Conservation (phyloP, 805 yeast genomes). For the Hanseniaspora pseudoguilliermondii region DNA sequence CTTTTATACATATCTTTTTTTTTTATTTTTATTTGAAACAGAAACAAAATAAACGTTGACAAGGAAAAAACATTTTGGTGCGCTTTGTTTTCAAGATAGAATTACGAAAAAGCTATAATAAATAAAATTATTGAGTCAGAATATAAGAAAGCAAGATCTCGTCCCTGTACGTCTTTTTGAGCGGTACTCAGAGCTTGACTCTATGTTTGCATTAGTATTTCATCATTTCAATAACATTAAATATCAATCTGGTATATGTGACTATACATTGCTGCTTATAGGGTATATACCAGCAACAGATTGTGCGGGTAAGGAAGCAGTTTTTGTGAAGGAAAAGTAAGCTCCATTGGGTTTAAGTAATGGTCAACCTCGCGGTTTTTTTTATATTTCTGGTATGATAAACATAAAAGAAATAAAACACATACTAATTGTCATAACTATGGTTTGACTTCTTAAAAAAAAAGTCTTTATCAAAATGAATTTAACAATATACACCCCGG, state of each 20-base stretch:
- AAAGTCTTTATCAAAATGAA: conserved; percentile 12
- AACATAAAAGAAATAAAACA: not conserved
- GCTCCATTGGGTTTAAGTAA: conserved; percentile 67
- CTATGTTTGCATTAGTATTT: conserved; percentile 66
- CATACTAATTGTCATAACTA: conserved; percentile 57
- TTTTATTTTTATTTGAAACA: not conserved
- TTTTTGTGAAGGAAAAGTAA: conserved; percentile 55
- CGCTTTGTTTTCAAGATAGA: too few species aligned
- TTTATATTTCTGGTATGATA: conserved; percentile 3
- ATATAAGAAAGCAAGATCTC: conserved; percentile 47
- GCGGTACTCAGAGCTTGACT: conserved; percentile 74
- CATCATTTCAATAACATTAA: conserved; percentile 38
- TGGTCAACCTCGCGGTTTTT: conserved; percentile 16
- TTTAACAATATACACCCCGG: conserved; percentile 12
- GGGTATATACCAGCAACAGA: conserved; percentile 3
- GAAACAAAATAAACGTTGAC: not conserved
- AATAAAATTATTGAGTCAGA: conserved; percentile 6
- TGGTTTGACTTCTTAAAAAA: conserved; percentile 36
- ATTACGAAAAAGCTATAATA: not conserved
- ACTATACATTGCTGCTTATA: conserved; percentile 34
- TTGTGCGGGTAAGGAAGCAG: conserved; percentile 15
- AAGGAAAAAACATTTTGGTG: not conserved
- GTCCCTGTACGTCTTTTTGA: conserved; percentile 33
- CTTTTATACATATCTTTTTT: not conserved
- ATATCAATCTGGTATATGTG: conserved; percentile 48